These are phyloP conservation scores for Emmonsiellopsis sp. DNA, from an alignment of 2,329 filamentous ascomycete genomes.

Conservation along the genomic window DNA sequence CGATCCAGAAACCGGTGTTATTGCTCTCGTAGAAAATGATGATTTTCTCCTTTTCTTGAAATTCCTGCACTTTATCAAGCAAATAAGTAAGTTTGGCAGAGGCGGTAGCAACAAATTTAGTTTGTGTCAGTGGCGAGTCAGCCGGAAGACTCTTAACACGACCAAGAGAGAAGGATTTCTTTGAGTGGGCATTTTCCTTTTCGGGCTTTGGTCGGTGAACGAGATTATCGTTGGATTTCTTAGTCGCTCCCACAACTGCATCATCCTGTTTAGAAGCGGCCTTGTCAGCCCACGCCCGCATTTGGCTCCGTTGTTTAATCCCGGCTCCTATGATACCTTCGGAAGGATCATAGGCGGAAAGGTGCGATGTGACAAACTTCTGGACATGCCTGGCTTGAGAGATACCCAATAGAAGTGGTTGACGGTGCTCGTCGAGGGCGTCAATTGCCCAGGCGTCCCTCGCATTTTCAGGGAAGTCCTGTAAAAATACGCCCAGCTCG, in stretches of 20 bases:
- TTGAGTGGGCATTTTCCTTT: constrained; percentile 16
- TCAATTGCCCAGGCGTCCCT: constrained; percentile 61
- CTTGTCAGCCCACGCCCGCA: constrained; percentile 4
- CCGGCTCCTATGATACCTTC: constrained; percentile 33
- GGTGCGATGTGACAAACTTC: constrained; percentile 38
- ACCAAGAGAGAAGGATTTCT: constrained; percentile 19
- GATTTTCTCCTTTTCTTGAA: constrained; percentile 70
- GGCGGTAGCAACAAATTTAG: constrained; percentile 64
- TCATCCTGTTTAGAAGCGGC: no score
- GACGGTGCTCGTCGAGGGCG: constrained; percentile 24
- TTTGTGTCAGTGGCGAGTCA: constrained; percentile 47
- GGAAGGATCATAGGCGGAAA: constrained; percentile 26
- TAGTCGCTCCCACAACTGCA: constrained; percentile 7
- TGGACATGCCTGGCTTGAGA: constrained; percentile 49
- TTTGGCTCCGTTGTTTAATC: constrained; percentile 24
- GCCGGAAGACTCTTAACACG: constrained; percentile 18
- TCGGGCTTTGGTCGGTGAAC: constrained; percentile 17
- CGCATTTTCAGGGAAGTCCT: constrained; percentile 54
- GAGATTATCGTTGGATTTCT: constrained; percentile 11
- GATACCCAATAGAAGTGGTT: constrained; percentile 48
- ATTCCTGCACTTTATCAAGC: constrained; percentile 58
- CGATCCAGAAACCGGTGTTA: constrained; percentile 77
- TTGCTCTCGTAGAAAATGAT: constrained; percentile 88
- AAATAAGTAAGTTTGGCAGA: constrained; percentile 85
- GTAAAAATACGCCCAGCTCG: constrained; percentile 66